Conservation (phyloP, 805 yeast species). For the Candida boidinii region DNA sequence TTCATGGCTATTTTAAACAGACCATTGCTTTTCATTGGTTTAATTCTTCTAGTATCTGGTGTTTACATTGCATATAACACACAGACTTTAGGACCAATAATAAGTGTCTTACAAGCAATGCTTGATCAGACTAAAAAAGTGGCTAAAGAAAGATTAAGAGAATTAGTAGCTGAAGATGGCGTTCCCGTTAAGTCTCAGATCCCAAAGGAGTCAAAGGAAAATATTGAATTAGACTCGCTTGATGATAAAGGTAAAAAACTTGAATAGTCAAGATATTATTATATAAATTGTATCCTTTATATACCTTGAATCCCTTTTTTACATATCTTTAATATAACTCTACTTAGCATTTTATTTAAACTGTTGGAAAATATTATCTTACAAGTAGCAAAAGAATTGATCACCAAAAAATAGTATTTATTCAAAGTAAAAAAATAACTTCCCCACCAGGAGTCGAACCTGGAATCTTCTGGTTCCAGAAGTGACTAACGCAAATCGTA, state of each 20-base stretch:
- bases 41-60: conserved; percentile 50
- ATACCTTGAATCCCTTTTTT: too few species aligned
- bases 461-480: conserved; percentile 34
- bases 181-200: neutral
- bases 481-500: conserved; percentile 36
- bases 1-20: conserved; percentile 80
- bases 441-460: conserved; percentile 41
- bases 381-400: too few species aligned
- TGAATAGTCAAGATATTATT: too few species aligned
- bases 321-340: too few species aligned
- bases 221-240: too few species aligned
- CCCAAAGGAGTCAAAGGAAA: too few species aligned
- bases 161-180: conserved; percentile 44
- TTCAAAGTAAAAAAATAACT: too few species aligned
- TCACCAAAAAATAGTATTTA: too few species aligned
- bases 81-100: conserved; percentile 71
- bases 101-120: conserved; percentile 49
- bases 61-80: conserved; percentile 59
- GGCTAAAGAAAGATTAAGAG: conserved; percentile 52
- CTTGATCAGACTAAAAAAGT: conserved; percentile 47
- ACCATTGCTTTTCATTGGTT: conserved; percentile 68
- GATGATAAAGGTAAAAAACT: too few species aligned
- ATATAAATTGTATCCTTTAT: too few species aligned
- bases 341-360: too few species aligned
- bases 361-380: too few species aligned